phyloP scores from a whole-genome alignment of 306 rosid genomes.

The Delonix regia region DNA sequence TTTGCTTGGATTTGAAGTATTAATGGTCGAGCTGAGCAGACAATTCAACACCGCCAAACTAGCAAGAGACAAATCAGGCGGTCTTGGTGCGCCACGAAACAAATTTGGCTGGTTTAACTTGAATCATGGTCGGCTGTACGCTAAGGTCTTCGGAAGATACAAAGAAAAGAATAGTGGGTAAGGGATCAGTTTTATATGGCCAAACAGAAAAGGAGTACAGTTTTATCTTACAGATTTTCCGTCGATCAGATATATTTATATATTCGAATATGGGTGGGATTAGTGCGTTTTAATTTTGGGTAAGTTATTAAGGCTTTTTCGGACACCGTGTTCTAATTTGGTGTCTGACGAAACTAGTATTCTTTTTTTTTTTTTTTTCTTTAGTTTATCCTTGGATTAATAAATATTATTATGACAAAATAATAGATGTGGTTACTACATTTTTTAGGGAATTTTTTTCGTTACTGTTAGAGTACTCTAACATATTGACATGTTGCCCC shows the following conservation, averaged over 20 bases:
- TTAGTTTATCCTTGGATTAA: background rate
- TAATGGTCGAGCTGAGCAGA: constrained; percentile 8
- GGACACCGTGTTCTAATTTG: background rate
- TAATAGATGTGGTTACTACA: background rate
- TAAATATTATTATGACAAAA: background rate
- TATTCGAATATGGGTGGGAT: background rate
- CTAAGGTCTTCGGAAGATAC: background rate
- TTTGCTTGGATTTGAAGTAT: constrained; percentile 23
- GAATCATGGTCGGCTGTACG: constrained; percentile 39
- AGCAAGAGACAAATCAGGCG: constrained; percentile 10
- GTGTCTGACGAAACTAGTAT: background rate
- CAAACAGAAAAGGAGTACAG: background rate
- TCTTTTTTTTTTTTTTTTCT: background rate
- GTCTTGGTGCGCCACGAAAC: background rate
- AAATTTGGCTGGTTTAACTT: constrained; percentile 7
- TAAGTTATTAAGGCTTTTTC: background rate
- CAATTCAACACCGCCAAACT: background rate
- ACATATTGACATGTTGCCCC: background rate
- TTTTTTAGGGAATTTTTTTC: background rate
- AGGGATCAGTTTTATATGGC: background rate
- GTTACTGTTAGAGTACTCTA: background rate
- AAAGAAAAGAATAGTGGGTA: background rate
- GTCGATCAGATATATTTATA: background rate
- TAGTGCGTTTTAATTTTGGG: background rate
- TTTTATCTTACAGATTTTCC: background rate